Evolutionary conservation across 148 eudicot genomes (phyloP).

Genomic region (Cornus suecica): DNA sequence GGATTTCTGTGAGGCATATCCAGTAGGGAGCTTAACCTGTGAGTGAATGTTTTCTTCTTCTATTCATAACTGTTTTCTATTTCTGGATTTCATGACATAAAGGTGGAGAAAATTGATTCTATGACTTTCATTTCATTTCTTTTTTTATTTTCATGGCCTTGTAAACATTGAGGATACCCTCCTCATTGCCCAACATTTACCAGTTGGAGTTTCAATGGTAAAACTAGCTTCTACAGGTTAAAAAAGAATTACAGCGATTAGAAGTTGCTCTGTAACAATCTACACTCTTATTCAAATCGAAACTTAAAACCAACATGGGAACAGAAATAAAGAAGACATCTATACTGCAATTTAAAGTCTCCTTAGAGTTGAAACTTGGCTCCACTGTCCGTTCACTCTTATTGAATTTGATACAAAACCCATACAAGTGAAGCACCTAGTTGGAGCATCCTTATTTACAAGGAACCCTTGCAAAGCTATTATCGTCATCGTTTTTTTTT

Average conservation of each 20-base stretch:
- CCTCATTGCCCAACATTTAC: not conserved
- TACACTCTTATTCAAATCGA: not conserved
- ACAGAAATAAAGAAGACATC: not conserved
- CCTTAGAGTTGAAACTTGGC: not conserved
- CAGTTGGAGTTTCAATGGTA: not conserved
- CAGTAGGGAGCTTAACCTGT: not conserved
- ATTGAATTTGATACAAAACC: slow-evolving; percentile 9
- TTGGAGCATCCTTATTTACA: slow-evolving; percentile 12
- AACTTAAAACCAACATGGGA: not conserved
- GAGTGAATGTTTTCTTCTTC: not conserved
- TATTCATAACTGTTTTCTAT: not conserved
- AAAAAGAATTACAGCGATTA: not conserved
- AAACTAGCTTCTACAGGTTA: not conserved
- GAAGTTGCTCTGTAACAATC: not conserved
- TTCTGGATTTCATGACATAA: not conserved
- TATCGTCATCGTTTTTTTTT: not conserved
- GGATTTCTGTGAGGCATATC: not conserved
- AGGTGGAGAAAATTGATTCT: not conserved
- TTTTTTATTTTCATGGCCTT: not conserved
- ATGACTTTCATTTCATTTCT: not conserved
- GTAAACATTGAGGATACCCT: not conserved
- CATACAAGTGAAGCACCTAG: not conserved
- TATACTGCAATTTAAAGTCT: not conserved
- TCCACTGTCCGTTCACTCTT: slow-evolving; percentile 3
- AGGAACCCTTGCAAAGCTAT: not conserved